Evolutionary conservation across 2,329 filamentous ascomycete species (phyloP).

Genomic region (Fusarium torreyae): DNA sequence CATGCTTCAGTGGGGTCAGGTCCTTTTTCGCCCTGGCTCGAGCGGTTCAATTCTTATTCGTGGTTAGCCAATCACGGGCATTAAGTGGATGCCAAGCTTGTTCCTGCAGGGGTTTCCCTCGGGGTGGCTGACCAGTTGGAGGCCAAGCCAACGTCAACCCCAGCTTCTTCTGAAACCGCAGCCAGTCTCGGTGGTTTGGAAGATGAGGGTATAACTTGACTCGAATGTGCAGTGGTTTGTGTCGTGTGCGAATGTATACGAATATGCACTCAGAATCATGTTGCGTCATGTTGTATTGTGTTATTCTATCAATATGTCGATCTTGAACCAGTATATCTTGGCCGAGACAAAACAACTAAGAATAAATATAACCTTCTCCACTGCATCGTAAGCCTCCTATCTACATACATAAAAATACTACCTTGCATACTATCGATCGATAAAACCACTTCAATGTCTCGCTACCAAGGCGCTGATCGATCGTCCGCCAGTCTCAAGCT

Average conservation of each 20-base stretch:
- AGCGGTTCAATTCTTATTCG: conserved; percentile 1
- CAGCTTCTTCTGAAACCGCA: conserved; percentile 47
- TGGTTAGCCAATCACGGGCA: conserved; percentile 19
- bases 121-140: conserved; percentile 36
- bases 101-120: conserved; percentile 33
- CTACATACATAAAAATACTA: conserved; percentile 14
- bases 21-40: background rate
- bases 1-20: background rate
- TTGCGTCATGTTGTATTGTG: background rate
- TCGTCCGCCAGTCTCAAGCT: conserved; percentile 15
- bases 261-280: conserved; percentile 3
- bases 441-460: conserved; percentile 5
- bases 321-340: background rate
- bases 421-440: conserved; percentile 20
- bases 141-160: conserved; percentile 37
- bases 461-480: conserved; percentile 19
- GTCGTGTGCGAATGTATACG: background rate
- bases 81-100: conserved; percentile 17
- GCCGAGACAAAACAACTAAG: conserved; percentile 1
- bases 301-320: background rate
- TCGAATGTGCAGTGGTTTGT: background rate
- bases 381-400: conserved; percentile 13
- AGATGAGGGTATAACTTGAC: conserved; percentile 22
- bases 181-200: background rate
- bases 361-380: conserved; percentile 23